Conservation (phyloP, 2,329 filamentous ascomycete species). For the Talaromyces sp. region DNA sequence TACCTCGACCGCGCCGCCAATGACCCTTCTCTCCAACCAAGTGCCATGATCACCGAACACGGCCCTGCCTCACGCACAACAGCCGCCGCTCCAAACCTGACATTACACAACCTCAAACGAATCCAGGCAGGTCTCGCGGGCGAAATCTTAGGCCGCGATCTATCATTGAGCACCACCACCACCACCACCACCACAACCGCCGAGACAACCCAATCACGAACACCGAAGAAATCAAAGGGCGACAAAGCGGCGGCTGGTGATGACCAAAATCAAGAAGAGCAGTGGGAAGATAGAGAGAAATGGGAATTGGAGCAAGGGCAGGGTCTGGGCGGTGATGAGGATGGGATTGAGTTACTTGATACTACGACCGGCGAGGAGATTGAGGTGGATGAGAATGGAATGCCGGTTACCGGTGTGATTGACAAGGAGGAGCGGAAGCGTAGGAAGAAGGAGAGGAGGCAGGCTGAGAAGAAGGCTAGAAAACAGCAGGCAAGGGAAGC, state of each 20-base stretch:
- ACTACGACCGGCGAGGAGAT: conserved; percentile 29
- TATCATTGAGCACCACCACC: conserved; percentile 31
- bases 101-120: conserved; percentile 42
- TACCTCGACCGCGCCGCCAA: conserved; percentile 40
- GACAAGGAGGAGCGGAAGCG: conserved; percentile 52
- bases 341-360: conserved; percentile 6
- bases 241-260: conserved; percentile 27
- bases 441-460: conserved; percentile 51
- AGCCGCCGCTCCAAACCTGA: conserved; percentile 37
- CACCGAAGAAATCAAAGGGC: conserved; percentile 19
- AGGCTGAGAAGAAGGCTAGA: conserved; percentile 40
- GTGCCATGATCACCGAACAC: conserved; percentile 40
- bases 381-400: conserved; percentile 34
- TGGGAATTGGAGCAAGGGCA: conserved; percentile 31
- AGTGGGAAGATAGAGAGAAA: conserved; percentile 33
- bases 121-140: conserved; percentile 41
- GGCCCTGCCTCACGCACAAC: conserved; percentile 40
- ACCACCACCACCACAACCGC: conserved; percentile 24
- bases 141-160: conserved; percentile 38
- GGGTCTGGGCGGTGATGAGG: conserved; percentile 9
- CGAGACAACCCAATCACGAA: background rate
- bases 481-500: conserved; percentile 22
- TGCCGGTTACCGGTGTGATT: conserved; percentile 24
- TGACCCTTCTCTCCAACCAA: conserved; percentile 41
- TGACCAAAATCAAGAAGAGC: conserved; percentile 13